phyloP scores from a whole-genome alignment of 2,329 filamentous ascomycete species.

The Trichoderma sp. region DNA sequence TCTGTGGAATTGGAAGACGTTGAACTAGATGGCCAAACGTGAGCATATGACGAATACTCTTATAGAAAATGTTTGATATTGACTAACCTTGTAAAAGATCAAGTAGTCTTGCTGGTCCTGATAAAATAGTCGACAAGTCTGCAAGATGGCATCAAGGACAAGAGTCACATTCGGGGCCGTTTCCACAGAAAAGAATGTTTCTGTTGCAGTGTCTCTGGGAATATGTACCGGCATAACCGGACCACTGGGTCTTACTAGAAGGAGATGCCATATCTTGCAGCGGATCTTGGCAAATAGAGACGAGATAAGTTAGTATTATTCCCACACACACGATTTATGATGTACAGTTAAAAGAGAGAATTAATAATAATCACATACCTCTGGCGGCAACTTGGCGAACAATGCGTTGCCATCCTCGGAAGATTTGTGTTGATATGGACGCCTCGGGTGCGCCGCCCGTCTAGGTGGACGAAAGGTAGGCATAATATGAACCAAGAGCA shows the following conservation, averaged over 20 bases:
- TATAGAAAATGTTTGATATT: not conserved
- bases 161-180: rapidly evolving
- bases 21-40: not conserved
- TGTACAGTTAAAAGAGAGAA: not conserved
- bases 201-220: not conserved
- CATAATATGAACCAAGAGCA: no score
- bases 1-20: not conserved
- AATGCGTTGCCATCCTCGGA: not conserved
- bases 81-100: not conserved
- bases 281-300: not conserved
- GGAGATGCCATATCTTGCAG: not conserved
- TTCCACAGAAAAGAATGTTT: not conserved
- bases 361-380: not conserved
- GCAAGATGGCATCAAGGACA: not conserved
- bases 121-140: conserved; percentile 2
- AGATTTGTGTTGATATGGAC: not conserved
- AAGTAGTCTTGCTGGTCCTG: not conserved
- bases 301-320: not conserved
- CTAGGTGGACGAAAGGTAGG: no score
- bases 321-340: not conserved
- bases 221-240: not conserved
- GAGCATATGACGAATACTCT: not conserved
- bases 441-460: no score
- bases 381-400: not conserved
- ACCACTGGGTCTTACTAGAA: not conserved